A percentile compares a stretch with the other conserved stretches of the same genome.
Conservation (phyloP, 1,284 basidiomycete species). For the Ganoderma boninense region DNA sequence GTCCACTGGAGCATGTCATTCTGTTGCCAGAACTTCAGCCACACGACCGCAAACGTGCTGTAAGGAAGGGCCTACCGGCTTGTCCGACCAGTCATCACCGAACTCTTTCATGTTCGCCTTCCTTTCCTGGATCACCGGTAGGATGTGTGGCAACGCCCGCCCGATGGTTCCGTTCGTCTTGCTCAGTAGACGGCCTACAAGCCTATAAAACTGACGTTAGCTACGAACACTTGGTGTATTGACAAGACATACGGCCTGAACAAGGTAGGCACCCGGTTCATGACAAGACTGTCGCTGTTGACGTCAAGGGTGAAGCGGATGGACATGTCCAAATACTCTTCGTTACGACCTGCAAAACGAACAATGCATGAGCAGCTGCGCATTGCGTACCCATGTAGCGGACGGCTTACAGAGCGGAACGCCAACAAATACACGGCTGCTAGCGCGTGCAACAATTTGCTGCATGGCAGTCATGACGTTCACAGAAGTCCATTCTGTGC, state of each 20-base stretch:
- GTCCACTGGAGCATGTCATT: conserved; percentile 40
- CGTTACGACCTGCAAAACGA: conserved; percentile 31
- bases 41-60: too few relatives aligned
- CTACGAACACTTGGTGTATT: not conserved
- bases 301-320: conserved; percentile 22
- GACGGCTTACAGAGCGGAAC: conserved; percentile 35
- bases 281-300: conserved; percentile 12
- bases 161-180: conserved; percentile 6
- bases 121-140: conserved; percentile 35
- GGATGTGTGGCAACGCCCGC: conserved; percentile 14
- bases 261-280: conserved; percentile 38
- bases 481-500: conserved; percentile 35
- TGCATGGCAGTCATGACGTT: conserved; percentile 27
- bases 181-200: conserved; percentile 6
- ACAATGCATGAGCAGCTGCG: not conserved
- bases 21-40: conserved; percentile 15
- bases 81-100: conserved; percentile 35
- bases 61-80: conserved; percentile 30
- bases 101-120: conserved; percentile 19
- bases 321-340: conserved; percentile 30
- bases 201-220: not conserved
- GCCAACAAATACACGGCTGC: conserved; percentile 41
- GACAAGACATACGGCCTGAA: conserved; percentile 39
- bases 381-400: too few relatives aligned
- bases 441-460: conserved; percentile 36